A percentile compares a stretch with the other conserved stretches of the same genome.
Conservation (phyloP, 805 yeast species). For the Wickerhamomyces ciferrii region DNA sequence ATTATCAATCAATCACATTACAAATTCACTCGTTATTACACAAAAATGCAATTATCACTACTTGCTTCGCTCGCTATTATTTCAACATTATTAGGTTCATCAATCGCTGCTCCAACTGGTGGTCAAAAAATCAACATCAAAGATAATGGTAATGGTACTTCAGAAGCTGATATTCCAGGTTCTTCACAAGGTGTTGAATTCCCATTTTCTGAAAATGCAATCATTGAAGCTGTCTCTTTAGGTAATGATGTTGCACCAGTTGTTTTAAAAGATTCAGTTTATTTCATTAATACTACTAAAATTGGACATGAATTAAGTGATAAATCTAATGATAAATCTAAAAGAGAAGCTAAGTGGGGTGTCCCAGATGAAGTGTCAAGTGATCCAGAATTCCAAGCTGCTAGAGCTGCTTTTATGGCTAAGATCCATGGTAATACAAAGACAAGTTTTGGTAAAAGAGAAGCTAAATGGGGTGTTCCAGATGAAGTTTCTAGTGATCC, state of each 20-base stretch:
- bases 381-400: too few relatives aligned
- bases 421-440: too few relatives aligned
- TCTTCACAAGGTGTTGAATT: background rate
- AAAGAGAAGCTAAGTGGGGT: background rate
- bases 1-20: too few relatives aligned
- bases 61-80: background rate
- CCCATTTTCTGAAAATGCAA: background rate
- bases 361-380: too few relatives aligned
- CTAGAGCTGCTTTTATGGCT: too few relatives aligned
- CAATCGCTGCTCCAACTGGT: background rate
- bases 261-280: background rate
- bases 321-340: background rate
- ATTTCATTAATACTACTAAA: background rate
- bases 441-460: too few relatives aligned
- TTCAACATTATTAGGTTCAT: background rate
- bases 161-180: background rate
- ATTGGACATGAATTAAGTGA: background rate
- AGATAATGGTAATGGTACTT: too few relatives aligned
- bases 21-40: too few relatives aligned
- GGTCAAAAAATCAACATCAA: background rate
- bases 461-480: background rate
- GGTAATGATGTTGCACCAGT: background rate
- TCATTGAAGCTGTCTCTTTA: background rate
- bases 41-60: background rate
- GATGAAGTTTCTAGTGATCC: too few relatives aligned